Evolutionary conservation across 2,329 filamentous ascomycete genomes (phyloP), one percentile per base, ranked within the genome.

Genomic region (Fusarium avenaceum): DNA sequence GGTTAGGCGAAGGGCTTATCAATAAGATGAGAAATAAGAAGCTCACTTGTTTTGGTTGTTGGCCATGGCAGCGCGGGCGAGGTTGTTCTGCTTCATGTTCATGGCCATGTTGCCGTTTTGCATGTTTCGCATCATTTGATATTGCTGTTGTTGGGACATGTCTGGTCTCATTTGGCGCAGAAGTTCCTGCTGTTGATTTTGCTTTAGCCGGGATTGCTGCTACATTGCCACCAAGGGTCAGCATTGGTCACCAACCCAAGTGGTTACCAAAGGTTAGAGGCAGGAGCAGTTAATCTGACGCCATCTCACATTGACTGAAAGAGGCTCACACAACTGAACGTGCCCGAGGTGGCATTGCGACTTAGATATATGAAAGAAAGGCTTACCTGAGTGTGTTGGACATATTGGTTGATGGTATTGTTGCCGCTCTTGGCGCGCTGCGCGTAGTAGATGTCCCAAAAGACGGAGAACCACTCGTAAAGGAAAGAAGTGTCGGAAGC

Each of bases 391-490:
- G 91, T 94, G 76, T 96, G 92, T 62, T 86, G 82, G 59, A 96
- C 88, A 79, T 97, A 97, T 82, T 92, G 89, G 67, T 86, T 86
- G 46, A 93, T 90, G 62, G 87, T 86, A 26, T 82, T 80, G 76
- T 85, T 89, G 57, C 86, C 86, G 55, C 87, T 87, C 78, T 89
- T 90, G 74, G 86, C 87, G 75, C 93, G 91, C 76, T 95, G 92
- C 57, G 93, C 93, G 76, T 89, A 89, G 80, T 92, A 96, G 72
- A 98, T 93, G 75, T 99, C 96, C 94, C 94, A 98, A 79, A 99
- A 99, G 52, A 97, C 87, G 76, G 90, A 93, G 83, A 96, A 99
- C 96, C 96, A 99, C 75, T 98, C 96, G 72, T 93, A 91, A n/a
- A 99, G 84, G 75, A 99, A 98, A 26, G 92, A 93, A 65, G 87